These are phyloP conservation scores for Ascochyta viciae-villosae DNA, from an alignment of 2,329 filamentous ascomycete genomes.

Conservation along the genomic window DNA sequence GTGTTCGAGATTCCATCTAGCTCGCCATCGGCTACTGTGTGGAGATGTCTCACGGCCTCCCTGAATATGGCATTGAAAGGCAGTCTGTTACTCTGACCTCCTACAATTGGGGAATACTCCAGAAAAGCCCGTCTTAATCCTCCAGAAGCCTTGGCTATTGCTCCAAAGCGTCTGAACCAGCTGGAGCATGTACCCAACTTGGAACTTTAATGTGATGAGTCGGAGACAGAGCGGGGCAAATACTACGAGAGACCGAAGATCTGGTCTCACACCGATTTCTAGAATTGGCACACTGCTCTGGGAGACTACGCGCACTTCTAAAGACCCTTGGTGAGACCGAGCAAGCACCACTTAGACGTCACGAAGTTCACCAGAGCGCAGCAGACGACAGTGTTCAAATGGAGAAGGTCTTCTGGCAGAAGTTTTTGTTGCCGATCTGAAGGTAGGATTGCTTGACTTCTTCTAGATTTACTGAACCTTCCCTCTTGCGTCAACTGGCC, in stretches of 20 bases:
- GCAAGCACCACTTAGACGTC: constrained; percentile 27
- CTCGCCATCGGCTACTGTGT: background rate
- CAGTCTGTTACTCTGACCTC: no score
- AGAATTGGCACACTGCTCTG: background rate
- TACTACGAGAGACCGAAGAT: no score
- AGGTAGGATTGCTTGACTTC: constrained; percentile 15
- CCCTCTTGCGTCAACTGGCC: constrained; percentile 59
- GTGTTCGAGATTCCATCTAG: background rate
- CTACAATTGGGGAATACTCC: no score
- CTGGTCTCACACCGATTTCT: background rate
- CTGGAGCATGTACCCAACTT: no score
- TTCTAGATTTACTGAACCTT: constrained; percentile 55
- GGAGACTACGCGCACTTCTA: constrained; percentile 16
- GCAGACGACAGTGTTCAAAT: constrained; percentile 16
- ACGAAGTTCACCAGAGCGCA: constrained; percentile 27
- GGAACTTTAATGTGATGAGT: no score
- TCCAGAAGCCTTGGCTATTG: no score
- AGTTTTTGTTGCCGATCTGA: constrained; percentile 14
- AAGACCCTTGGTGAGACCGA: background rate
- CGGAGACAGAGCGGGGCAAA: no score
- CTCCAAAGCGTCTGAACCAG: no score
- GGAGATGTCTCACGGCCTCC: no score
- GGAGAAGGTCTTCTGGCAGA: constrained; percentile 24
- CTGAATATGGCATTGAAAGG: background rate
- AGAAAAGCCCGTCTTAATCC: no score